Conservation (phyloP, 2,329 filamentous ascomycete genomes). For the Cordyceps farinosa region DNA sequence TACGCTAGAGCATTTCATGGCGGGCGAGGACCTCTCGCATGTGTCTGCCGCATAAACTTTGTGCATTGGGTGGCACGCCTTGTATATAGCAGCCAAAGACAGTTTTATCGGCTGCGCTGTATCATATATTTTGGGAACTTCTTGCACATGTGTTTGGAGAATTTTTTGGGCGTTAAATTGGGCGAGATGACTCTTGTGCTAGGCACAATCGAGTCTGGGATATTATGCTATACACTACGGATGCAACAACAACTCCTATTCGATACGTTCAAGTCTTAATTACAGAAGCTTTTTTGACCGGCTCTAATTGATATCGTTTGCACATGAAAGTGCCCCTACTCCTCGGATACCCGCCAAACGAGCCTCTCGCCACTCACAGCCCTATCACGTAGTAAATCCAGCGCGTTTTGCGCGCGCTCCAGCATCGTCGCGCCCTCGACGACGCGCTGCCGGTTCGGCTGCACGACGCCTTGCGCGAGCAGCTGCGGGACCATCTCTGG, state of each 20-base stretch:
- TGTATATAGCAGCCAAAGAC: not conserved
- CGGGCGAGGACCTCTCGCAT: constrained; percentile 25
- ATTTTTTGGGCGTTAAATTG: not conserved
- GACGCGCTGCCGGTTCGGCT: constrained; percentile 40
- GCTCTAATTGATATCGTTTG: too few relatives aligned
- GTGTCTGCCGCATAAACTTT: not conserved
- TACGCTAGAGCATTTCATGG: constrained; percentile 35
- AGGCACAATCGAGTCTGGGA: not conserved
- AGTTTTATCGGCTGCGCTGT: not conserved
- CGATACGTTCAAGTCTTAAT: too few relatives aligned
- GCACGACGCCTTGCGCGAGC: constrained; percentile 36
- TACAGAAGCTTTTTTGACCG: too few relatives aligned
- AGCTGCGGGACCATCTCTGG: constrained; percentile 51
- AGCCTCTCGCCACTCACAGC: constrained; percentile 41
- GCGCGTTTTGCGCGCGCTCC: constrained; percentile 38
- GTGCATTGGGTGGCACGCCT: not conserved
- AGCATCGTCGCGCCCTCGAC: constrained; percentile 38
- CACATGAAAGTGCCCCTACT: not conserved
- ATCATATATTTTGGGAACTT: not conserved
- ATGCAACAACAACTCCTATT: too few relatives aligned
- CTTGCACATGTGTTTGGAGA: not conserved
- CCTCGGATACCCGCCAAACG: constrained; percentile 32
- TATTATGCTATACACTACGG: too few relatives aligned
- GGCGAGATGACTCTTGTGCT: not conserved
- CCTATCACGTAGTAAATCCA: constrained; percentile 34